A percentile compares a stretch with the other conserved stretches of the same genome.
phyloP scores from a whole-genome alignment of 345 rosid species.

The Nasturtium officinale region DNA sequence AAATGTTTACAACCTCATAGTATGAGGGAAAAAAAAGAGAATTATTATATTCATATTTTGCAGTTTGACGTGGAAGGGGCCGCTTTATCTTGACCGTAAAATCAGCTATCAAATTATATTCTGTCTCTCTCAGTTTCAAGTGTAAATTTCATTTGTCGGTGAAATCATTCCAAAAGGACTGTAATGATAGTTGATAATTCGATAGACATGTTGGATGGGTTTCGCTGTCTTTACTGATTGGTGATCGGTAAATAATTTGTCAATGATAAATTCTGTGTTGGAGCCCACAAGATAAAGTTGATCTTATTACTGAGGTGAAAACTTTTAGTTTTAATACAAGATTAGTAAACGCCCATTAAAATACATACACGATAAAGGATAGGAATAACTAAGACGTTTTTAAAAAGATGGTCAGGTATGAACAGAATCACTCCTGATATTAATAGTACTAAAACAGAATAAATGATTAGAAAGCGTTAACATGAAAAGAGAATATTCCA shows the following conservation, averaged over 20 bases:
- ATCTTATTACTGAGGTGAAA: not conserved
- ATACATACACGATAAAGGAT: too few species aligned
- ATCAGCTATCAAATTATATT: constrained; percentile 13
- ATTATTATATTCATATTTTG: not conserved
- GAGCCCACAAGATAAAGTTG: constrained; percentile 34
- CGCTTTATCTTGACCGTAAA: constrained; percentile 35
- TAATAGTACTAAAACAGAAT: too few species aligned
- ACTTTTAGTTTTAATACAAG: not conserved
- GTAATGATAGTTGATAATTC: constrained; percentile 36
- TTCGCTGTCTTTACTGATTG: constrained; percentile 22
- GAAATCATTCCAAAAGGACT: constrained; percentile 36
- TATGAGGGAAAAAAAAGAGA: not conserved
- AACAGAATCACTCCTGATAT: too few species aligned
- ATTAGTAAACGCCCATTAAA: not conserved
- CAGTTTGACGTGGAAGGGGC: not conserved
- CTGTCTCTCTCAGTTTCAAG: constrained; percentile 15
- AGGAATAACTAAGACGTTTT: too few species aligned
- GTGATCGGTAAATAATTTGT: constrained; percentile 22
- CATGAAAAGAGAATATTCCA: not conserved
- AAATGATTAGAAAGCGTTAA: not conserved
- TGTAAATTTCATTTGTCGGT: constrained; percentile 8
- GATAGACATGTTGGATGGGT: constrained; percentile 29
- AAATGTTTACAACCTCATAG: not conserved
- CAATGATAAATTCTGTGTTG: constrained; percentile 26
- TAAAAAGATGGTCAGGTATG: too few species aligned